Conservation (phyloP, 129 eudicot species). For the Oenanthe sinensis region DNA sequence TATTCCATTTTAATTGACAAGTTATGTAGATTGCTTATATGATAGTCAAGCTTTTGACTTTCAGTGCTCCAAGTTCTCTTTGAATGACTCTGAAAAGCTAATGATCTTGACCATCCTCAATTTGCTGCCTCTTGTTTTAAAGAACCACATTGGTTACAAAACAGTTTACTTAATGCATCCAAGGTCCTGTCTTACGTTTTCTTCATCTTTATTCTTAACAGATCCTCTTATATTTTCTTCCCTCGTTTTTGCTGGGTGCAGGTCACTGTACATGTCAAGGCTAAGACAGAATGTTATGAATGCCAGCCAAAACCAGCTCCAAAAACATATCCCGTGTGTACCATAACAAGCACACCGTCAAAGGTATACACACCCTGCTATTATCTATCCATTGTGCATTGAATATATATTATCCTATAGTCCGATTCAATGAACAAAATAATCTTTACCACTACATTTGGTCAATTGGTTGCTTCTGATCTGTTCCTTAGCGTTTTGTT, state of each 20-base stretch:
- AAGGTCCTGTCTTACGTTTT: background rate
- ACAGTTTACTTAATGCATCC: background rate
- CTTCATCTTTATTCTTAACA: background rate
- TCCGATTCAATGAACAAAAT: background rate
- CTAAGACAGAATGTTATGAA: slow-evolving; percentile 86
- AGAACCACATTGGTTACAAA: background rate
- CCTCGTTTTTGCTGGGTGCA: slow-evolving; percentile 23
- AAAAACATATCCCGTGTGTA: slow-evolving; percentile 95
- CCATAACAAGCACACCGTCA: slow-evolving; percentile 96
- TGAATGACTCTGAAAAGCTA: background rate
- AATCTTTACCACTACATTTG: background rate
- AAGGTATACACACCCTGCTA: slow-evolving; percentile 40
- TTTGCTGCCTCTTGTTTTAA: background rate
- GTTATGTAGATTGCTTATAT: background rate
- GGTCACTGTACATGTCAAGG: slow-evolving; percentile 96
- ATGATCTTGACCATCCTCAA: background rate
- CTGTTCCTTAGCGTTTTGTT: background rate
- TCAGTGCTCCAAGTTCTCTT: background rate
- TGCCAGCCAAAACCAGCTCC: slow-evolving; percentile 99
- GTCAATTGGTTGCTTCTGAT: background rate
- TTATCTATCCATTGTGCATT: background rate
- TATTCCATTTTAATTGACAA: background rate
- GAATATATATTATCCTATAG: background rate
- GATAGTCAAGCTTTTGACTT: background rate
- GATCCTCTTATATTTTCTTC: background rate